These are phyloP conservation scores for Amphibolis antarctica DNA, from an alignment of 106 monocot genomes.

Conservation along the genomic window DNA sequence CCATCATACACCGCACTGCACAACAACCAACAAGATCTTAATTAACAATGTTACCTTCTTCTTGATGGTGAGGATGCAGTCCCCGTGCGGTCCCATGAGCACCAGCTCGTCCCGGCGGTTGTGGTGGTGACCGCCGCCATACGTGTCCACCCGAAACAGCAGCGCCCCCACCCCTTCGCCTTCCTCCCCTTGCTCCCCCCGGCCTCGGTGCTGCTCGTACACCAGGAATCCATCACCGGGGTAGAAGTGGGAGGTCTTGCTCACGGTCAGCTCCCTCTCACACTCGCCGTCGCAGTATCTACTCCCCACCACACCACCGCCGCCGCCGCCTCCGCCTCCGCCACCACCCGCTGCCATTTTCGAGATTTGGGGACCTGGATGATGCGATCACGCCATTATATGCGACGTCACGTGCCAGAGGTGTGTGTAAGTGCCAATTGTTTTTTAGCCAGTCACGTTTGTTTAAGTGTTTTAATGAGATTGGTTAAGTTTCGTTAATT, in stretches of 20 bases:
- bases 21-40: neutral
- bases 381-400: no score
- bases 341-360: neutral
- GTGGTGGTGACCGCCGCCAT: constrained; percentile 27
- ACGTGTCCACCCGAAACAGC: constrained; percentile 74
- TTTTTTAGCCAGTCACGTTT: no score
- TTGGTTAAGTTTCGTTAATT: no score
- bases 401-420: no score
- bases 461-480: no score
- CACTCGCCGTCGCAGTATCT: constrained; percentile 37
- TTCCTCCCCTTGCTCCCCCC: neutral
- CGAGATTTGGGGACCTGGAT: no score
- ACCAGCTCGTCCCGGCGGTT: constrained; percentile 32
- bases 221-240: constrained; percentile 81
- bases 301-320: constrained; percentile 29
- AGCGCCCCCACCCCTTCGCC: constrained; percentile 35
- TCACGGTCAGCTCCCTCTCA: constrained; percentile 58
- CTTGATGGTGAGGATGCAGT: constrained; percentile 55
- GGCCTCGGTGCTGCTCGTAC: constrained; percentile 47
- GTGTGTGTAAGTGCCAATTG: no score
- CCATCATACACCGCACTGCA: neutral
- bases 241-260: constrained; percentile 75
- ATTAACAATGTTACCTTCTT: constrained; percentile 28
- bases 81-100: constrained; percentile 66
- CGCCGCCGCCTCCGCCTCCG: neutral